Base-by-base conservation (phyloP, 2,329 filamentous ascomycete genomes). In the Trichoderma hamatum region DNA sequence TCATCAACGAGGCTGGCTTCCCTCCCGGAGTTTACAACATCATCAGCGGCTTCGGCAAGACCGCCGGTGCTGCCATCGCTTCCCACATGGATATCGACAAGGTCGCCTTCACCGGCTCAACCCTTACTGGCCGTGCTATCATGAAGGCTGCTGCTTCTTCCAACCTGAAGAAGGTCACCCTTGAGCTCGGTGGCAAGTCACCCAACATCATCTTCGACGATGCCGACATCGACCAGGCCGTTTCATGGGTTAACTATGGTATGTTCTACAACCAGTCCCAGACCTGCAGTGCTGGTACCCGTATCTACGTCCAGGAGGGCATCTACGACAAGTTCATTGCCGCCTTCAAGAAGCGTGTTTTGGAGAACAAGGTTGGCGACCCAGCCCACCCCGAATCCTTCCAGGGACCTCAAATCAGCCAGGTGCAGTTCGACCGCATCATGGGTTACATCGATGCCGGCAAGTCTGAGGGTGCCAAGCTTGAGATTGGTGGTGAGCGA, bases 291-390 rank as follows among this genome's bases (percentile, higher is more conserved):
- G 92, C 92, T 71, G 92, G 92, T 73, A 93, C 91, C 71, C 90
- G 93, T 77, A 87, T 96, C 80, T 94, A 93, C 82, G 93, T 96
- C 65, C 92, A 96, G 80, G 92, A 96, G 77, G 84, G 85, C 71
- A 91, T 96, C 81, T 94, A 96, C 84, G 93, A 96, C 84, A 90
- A 93, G 84, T 96, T 96, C 82, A 81, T 97, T 64, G 84, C 86
- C 75, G 86, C 88, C 63, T 96, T 96, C 88, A 94, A 92, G 88
- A 86, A 88, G 83, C 89, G 92, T 65, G 90, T 92, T 46, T 77
- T 83, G 75, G 79, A 87, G 82, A 96, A 95, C 86, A 86, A 89
- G 75, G 91, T 96, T 73, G 93, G 93, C 74, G 91, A 96, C 84
- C 93, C 93, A 72, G 95, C 96, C 85, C 83, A 86, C 75, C 78